Percentiles rank a stretch among this genome's conserved stretches.
phyloP scores from a whole-genome alignment of 495 filamentous ascomycete species.

The Penicillium fimorum region DNA sequence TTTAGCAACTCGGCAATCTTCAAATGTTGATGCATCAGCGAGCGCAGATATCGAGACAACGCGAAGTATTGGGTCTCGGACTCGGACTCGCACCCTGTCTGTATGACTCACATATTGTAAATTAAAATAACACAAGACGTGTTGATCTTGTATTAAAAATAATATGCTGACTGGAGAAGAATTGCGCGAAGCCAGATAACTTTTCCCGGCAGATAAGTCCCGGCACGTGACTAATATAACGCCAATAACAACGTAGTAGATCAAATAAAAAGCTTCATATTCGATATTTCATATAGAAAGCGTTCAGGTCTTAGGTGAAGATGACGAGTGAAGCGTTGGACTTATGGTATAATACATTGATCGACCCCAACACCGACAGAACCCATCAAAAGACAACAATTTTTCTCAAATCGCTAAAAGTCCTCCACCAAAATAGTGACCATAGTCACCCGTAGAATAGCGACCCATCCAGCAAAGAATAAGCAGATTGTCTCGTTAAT shows the following conservation, averaged over 20 bases:
- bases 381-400: not conserved
- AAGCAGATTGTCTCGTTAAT: not conserved
- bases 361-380: not conserved
- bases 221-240: not conserved
- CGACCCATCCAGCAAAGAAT: not conserved
- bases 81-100: not conserved
- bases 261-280: not conserved
- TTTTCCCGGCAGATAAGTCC: not conserved
- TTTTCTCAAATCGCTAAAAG: not conserved
- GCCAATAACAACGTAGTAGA: not conserved
- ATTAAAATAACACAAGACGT: not conserved
- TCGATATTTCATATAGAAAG: not conserved
- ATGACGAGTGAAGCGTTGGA: not conserved
- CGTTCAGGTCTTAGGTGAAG: not conserved
- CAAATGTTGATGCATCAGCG: not conserved
- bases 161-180: not conserved
- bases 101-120: not conserved
- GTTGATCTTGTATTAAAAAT: not conserved
- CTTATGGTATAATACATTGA: not conserved
- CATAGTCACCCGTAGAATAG: not conserved
- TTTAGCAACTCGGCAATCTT: slow-evolving; percentile 12
- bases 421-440: not conserved
- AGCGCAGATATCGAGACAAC: not conserved
- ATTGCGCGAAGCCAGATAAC: not conserved
- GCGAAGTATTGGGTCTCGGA: not conserved